Evolutionary conservation across 225 moss, liverwort and hornwort genomes (phyloP).

Genomic region (Ulota crispa): DNA sequence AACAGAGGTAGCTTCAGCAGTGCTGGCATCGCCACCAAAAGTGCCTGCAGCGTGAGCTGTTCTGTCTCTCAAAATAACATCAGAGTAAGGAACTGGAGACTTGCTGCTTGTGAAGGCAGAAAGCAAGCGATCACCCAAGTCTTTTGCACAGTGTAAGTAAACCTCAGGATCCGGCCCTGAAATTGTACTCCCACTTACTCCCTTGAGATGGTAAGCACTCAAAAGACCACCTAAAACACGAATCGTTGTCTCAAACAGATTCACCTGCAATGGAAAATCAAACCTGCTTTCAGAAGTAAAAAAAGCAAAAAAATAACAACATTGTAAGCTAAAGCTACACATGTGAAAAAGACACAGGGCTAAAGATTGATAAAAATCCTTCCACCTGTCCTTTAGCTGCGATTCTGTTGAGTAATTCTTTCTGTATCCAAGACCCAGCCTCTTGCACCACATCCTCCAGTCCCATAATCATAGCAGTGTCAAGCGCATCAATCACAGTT

Average conservation of each 20-base stretch:
- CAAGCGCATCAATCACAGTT: constrained; percentile 87
- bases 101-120: constrained; percentile 74
- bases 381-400: constrained; percentile 70
- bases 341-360: neutral
- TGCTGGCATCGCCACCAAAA: constrained; percentile 85
- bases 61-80: constrained; percentile 63
- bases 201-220: constrained; percentile 83
- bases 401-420: constrained; percentile 58
- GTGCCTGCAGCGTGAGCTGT: constrained; percentile 65
- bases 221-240: constrained; percentile 90
- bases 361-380: neutral
- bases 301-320: too few species aligned
- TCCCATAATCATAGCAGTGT: constrained; percentile 98
- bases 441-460: constrained; percentile 79
- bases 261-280: constrained; percentile 50
- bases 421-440: constrained; percentile 84
- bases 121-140: constrained; percentile 85
- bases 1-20: constrained; percentile 84
- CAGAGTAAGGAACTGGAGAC: constrained; percentile 84
- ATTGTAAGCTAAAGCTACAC: neutral
- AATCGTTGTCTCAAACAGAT: constrained; percentile 97
- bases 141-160: constrained; percentile 71
- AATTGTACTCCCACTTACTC: constrained; percentile 37
- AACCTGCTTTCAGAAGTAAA: constrained; percentile 1
- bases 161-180: constrained; percentile 60